Evolutionary conservation across 345 rosid genomes (phyloP).

Genomic region (Schrenkiella parvula): DNA sequence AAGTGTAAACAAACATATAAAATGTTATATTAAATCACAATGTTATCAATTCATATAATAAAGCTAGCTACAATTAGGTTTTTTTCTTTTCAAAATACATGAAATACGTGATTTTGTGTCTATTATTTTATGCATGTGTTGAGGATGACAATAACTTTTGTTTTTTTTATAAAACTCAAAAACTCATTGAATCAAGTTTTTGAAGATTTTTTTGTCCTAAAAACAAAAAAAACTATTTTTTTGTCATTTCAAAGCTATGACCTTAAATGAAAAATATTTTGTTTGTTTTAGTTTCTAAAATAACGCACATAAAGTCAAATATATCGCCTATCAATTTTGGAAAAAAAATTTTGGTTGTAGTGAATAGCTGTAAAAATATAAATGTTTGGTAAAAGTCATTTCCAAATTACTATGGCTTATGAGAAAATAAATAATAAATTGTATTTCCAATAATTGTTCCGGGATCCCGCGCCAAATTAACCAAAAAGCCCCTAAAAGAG

Average conservation of each 20-base stretch:
- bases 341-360: no score
- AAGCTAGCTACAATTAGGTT: background rate
- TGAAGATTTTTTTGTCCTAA: no score
- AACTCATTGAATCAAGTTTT: background rate
- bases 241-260: no score
- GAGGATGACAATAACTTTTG: background rate
- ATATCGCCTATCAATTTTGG: background rate
- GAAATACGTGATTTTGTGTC: background rate
- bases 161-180: background rate
- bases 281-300: background rate
- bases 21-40: background rate
- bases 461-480: conserved; percentile 21
- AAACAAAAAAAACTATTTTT: no score
- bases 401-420: background rate
- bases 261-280: background rate
- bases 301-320: background rate
- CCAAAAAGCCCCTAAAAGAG: conserved; percentile 7
- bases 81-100: background rate
- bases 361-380: background rate
- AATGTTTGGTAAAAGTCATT: background rate
- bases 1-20: background rate
- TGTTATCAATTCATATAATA: background rate
- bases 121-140: background rate
- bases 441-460: background rate
- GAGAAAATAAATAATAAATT: background rate